Base-by-base conservation (phyloP, 164 flowering plant species). In the Santalum album region DNA sequence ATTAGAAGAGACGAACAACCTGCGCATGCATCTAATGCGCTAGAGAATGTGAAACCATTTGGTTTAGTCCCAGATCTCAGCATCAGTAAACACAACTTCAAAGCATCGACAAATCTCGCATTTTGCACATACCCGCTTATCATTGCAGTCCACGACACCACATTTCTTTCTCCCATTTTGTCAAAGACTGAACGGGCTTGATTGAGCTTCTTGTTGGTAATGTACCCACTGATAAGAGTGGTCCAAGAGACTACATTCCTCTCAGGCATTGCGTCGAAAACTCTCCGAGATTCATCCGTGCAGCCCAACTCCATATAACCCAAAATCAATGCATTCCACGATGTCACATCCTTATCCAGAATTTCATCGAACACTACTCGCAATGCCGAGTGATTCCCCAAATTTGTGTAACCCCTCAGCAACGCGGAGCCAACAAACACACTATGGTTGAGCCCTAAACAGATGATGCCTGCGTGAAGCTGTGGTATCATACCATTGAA, bases 81-180 rank as follows among this genome's bases (percentile, higher is more conserved):
- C 84, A 81, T 83, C 24, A 16, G 20, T 6, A 51, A 29, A 58
- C 73, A 78, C 54, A 83, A 58, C 20, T 68, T 60, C 43, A 78
- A 49, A 17, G 81, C 86, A 36, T 73, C 75, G 40, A 49, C 0
- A 34, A 62, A 75, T 25, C 32, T 58, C 9, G 59, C 69, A 62
- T 61, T 54, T 23, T 64, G 69, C 57, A 69, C 80, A 42, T 72
- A 80, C 20, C 84, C 90, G 43, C 58, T 75, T 22, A 83, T 76
- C 86, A 80, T 80, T 4, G 62, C 78, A 7, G 85, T 83, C 89
- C 86, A 80, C 15, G 84, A 69, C 24, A 78, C 70, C 20, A 76
- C 85, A 65, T 78, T 79, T 53, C 65, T 72, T 49, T 69, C 68
- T 16, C 60, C 55, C 72, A 78, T 75, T 50, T 36, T 43, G 22